Conservation (phyloP, 192 early-diverging fungal species). For the Coemansia biformis region DNA sequence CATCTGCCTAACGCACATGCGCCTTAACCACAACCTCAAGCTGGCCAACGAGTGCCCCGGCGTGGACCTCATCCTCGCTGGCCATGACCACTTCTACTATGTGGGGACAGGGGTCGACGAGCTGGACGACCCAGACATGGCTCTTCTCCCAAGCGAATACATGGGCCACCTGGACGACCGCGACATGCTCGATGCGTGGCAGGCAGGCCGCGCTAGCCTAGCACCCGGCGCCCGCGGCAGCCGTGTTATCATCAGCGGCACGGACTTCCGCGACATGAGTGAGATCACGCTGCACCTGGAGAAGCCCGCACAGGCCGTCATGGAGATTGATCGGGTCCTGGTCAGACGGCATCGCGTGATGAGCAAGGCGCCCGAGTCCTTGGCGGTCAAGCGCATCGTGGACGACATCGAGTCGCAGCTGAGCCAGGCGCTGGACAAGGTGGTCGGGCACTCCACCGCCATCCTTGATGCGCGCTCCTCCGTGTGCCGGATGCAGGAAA, state of each 20-base stretch:
- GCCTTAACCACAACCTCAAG: slow-evolving; percentile 61
- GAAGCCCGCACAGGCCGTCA: background rate
- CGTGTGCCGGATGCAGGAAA: slow-evolving; percentile 55
- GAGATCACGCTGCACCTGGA: slow-evolving; percentile 44
- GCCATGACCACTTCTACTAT: slow-evolving; percentile 68
- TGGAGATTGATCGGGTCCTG: slow-evolving; percentile 7
- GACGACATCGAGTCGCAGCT: slow-evolving; percentile 49
- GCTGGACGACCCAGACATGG: slow-evolving; percentile 14
- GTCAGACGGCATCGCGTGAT: slow-evolving; percentile 51
- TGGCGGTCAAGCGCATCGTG: slow-evolving; percentile 44
- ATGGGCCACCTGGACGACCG: slow-evolving; percentile 26
- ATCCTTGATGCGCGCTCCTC: slow-evolving; percentile 57
- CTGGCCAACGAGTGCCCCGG: slow-evolving; percentile 49
- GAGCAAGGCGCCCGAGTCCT: slow-evolving; percentile 31
- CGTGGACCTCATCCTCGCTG: slow-evolving; percentile 66
- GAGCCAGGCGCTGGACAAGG: slow-evolving; percentile 48
- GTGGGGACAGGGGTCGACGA: slow-evolving; percentile 50
- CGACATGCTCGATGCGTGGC: slow-evolving; percentile 39
- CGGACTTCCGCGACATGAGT: slow-evolving; percentile 62
- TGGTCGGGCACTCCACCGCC: slow-evolving; percentile 53
- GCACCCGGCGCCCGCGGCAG: too few relatives aligned
- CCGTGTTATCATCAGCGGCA: slow-evolving; percentile 59
- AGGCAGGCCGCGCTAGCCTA: background rate
- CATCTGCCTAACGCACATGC: slow-evolving; percentile 69
- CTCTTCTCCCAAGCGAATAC: slow-evolving; percentile 1